Conservation (phyloP, 345 rosid species). For the Euphorbia tirucalli region DNA sequence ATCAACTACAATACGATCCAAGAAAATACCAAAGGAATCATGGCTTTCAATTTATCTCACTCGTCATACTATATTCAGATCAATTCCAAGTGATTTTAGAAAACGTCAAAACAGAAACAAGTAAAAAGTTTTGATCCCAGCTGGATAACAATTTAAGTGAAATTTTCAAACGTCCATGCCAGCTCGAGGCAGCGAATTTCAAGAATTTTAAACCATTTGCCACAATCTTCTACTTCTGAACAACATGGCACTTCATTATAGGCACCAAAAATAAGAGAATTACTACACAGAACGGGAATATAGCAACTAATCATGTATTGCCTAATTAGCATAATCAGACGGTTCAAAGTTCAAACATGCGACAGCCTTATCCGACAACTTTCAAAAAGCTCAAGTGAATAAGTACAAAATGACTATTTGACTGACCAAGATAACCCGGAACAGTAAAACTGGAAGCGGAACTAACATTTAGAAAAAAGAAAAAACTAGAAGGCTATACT, state of each 20-base stretch:
- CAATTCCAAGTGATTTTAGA: background rate
- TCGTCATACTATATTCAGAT: background rate
- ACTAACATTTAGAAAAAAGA: background rate
- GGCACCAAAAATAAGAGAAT: background rate
- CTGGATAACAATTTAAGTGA: background rate
- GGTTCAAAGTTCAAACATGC: background rate
- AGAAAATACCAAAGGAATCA: background rate
- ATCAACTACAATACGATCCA: background rate
- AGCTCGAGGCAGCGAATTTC: background rate
- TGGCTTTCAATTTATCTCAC: background rate
- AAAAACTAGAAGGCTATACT: conserved; percentile 20
- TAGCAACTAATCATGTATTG: background rate
- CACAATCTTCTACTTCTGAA: background rate
- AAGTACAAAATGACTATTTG: background rate
- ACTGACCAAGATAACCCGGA: background rate
- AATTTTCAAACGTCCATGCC: background rate
- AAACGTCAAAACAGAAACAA: background rate
- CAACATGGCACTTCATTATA: background rate
- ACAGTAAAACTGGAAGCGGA: background rate
- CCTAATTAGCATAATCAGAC: background rate
- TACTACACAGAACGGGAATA: no score
- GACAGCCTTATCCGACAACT: background rate
- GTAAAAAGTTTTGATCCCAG: background rate
- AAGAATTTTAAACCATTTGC: background rate
- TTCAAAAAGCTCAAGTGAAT: no score